Conservation (phyloP, 257 asterid genomes). For the Solanum ahanhuiri region DNA sequence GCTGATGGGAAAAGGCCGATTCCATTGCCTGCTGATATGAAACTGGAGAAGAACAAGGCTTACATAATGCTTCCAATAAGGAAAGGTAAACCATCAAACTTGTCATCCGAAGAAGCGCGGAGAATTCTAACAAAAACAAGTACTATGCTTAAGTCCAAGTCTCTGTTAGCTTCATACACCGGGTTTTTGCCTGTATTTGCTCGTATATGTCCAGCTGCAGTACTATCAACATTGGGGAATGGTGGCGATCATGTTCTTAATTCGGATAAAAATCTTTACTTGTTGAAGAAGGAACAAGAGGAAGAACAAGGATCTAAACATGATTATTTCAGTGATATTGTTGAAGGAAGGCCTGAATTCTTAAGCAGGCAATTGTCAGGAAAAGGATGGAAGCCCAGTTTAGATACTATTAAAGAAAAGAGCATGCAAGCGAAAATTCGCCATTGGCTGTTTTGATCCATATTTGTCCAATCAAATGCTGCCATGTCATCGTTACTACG, state of each 20-base stretch:
- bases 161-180: conserved; percentile 23
- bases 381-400: conserved; percentile 86
- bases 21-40: conserved; percentile 69
- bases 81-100: conserved; percentile 36
- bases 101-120: conserved; percentile 47
- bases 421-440: conserved; percentile 32
- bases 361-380: conserved; percentile 67
- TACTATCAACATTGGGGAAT: not conserved
- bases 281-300: not conserved
- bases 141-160: conserved; percentile 28
- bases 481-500: not conserved
- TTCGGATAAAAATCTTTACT: not conserved
- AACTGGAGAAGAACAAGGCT: conserved; percentile 46
- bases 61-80: conserved; percentile 54
- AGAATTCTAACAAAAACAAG: conserved; percentile 22
- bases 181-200: conserved; percentile 56
- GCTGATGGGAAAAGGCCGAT: conserved; percentile 17
- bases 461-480: not conserved
- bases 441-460: conserved; percentile 37
- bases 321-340: conserved; percentile 33
- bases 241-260: conserved; percentile 6
- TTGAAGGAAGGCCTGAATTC: conserved; percentile 66
- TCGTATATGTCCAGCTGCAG: conserved; percentile 27
- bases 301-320: not conserved
- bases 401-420: conserved; percentile 72